Percentiles rank a stretch among this genome's conserved stretches.
Conservation (phyloP, 2,329 filamentous ascomycete species). For the Fusarium succisae region DNA sequence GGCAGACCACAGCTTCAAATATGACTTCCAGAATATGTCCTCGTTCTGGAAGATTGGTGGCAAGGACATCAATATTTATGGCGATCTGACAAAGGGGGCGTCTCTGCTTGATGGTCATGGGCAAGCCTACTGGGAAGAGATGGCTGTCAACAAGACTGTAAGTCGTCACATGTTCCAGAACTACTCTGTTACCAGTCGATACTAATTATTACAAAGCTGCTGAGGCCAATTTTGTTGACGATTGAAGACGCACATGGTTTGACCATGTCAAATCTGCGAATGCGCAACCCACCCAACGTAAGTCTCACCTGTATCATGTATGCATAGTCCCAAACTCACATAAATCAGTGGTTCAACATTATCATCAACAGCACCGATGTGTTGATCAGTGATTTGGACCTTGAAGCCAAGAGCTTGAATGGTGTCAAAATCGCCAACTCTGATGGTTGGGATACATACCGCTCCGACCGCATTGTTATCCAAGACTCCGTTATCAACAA, state of each 20-base stretch:
- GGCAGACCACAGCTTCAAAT: slow-evolving; percentile 70
- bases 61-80: slow-evolving; percentile 69
- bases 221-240: slow-evolving; percentile 37
- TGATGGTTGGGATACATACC: slow-evolving; percentile 72
- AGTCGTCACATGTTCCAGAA: slow-evolving; percentile 31
- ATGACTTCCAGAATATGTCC: slow-evolving; percentile 72
- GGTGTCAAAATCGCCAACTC: slow-evolving; percentile 60
- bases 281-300: slow-evolving; percentile 63
- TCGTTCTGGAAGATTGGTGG: slow-evolving; percentile 47
- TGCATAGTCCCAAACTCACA: background rate
- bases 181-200: background rate
- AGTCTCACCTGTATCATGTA: background rate
- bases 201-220: slow-evolving; percentile 6
- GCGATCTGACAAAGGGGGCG: slow-evolving; percentile 70
- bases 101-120: slow-evolving; percentile 66
- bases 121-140: slow-evolving; percentile 38
- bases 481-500: slow-evolving; percentile 67
- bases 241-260: slow-evolving; percentile 55
- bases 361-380: slow-evolving; percentile 73
- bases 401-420: slow-evolving; percentile 54
- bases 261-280: slow-evolving; percentile 66
- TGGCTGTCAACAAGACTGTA: slow-evolving; percentile 30
- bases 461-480: slow-evolving; percentile 69
- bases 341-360: slow-evolving; percentile 57
- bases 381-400: slow-evolving; percentile 69